Evolutionary conservation across 2,329 filamentous ascomycete species (phyloP), one percentile per base, ranked within the genome.

Genomic region (Fusarium sp.): DNA sequence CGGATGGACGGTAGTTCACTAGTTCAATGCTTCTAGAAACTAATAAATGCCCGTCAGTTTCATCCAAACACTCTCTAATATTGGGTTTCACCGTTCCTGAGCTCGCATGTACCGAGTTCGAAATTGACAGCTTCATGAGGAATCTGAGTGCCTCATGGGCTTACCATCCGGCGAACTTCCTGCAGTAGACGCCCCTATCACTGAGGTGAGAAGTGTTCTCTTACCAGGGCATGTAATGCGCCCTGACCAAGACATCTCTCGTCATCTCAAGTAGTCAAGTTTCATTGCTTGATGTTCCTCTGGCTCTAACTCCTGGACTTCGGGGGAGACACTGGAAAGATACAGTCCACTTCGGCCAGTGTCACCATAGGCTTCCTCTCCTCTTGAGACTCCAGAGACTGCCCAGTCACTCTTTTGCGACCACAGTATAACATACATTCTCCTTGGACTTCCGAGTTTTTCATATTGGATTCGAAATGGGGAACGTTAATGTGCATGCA

Each of bases 21-120:
- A 22, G 8, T 47, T 28, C 47, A 54, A 58, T 38, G 28, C 39
- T 70, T 70, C 45, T 54, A 42, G 52, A 34, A 34, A 39, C 66
- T 47, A 42, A 44, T 47, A 48, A 44, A 32, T 22, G 18, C 50
- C 26, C 45, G 66, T 65, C 56, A 26, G 67, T 65, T 70, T 48
- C 66, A 58, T 48, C 39, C n/a, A 54, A 30, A 36, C 18, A n/a
- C 34, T 61, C 32, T 38, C 24, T 38, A 11, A 18, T 47, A 24
- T 42, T 24, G 42, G 30, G 34, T 44, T 57, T 42, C 18, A 38
- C 24, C 36, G 41, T 52, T 56, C 39, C 45, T 48, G 41, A 70
- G 62, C 51, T 57, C 39, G 47, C 28, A 44, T 34, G 11, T 47
- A 18, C n/a, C 22, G 36, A 51, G 24, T 30, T 28, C 24, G 24